Percentiles rank a stretch among this genome's conserved stretches.
phyloP scores from a whole-genome alignment of 2,329 filamentous ascomycete genomes.

The Ophiostoma sp. region DNA sequence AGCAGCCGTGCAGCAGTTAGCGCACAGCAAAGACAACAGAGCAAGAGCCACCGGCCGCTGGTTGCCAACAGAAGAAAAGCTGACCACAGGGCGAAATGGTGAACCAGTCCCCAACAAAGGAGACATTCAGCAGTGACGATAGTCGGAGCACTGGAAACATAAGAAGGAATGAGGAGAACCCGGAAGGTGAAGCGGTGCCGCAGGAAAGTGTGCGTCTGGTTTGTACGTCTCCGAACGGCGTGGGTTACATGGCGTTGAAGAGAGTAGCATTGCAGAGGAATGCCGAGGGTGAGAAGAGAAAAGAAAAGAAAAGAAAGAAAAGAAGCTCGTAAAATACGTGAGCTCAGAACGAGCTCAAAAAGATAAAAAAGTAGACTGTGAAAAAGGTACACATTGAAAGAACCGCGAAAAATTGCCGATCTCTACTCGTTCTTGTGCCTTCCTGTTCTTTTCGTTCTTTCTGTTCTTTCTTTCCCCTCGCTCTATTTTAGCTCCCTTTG shows the following conservation, averaged over 20 bases:
- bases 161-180: not conserved
- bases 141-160: not conserved
- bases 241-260: not conserved
- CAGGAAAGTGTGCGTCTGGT: not conserved
- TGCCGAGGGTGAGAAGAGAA: not conserved
- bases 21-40: not conserved
- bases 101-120: not conserved
- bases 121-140: not conserved
- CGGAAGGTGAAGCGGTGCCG: not conserved
- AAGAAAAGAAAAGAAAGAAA: not conserved
- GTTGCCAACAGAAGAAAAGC: not conserved
- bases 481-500: constrained; percentile 4
- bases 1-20: not conserved
- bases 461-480: not conserved
- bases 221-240: not conserved
- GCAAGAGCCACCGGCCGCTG: not conserved
- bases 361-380: not conserved
- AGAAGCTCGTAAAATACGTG: not conserved
- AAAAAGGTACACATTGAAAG: not conserved
- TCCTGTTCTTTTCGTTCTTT: not conserved
- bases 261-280: constrained; percentile 6
- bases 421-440: not conserved
- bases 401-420: not conserved
- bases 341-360: not conserved
- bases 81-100: not conserved